A percentile compares a stretch with the other conserved stretches of the same genome.
These are phyloP conservation scores for Actinidia arguta DNA, from an alignment of 179 eudicot genomes.

Conservation along the genomic window DNA sequence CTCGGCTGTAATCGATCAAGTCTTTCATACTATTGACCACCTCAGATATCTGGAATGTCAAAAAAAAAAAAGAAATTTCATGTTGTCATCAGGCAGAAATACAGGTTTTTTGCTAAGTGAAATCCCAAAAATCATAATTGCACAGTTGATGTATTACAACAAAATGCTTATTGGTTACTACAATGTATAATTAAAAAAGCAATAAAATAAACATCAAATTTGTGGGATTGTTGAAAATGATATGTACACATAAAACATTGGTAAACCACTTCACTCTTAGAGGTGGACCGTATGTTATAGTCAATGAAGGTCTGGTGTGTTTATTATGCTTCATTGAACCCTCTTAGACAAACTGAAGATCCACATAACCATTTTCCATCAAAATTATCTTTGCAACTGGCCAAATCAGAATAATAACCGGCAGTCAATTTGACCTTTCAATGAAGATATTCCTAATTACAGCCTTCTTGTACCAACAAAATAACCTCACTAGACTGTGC, in stretches of 20 bases:
- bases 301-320: background rate
- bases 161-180: background rate
- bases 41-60: slow-evolving; percentile 82
- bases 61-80: slow-evolving; percentile 10
- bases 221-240: background rate
- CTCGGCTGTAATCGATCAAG: slow-evolving; percentile 90
- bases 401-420: background rate
- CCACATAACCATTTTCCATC: background rate
- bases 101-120: background rate
- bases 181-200: background rate
- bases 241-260: background rate
- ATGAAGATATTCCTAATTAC: background rate
- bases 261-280: background rate
- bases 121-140: background rate
- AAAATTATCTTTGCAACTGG: background rate
- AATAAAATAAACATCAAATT: background rate
- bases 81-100: background rate
- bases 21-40: slow-evolving; percentile 99
- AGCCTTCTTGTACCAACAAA: background rate
- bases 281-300: background rate
- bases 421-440: background rate
- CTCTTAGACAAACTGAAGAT: background rate
- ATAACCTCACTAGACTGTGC: no score
- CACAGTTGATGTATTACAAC: background rate
- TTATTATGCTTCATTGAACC: background rate